Evolutionary conservation across 202 grass and related monocot genomes (phyloP).

Genomic region (Miscanthus sacchariflorus): DNA sequence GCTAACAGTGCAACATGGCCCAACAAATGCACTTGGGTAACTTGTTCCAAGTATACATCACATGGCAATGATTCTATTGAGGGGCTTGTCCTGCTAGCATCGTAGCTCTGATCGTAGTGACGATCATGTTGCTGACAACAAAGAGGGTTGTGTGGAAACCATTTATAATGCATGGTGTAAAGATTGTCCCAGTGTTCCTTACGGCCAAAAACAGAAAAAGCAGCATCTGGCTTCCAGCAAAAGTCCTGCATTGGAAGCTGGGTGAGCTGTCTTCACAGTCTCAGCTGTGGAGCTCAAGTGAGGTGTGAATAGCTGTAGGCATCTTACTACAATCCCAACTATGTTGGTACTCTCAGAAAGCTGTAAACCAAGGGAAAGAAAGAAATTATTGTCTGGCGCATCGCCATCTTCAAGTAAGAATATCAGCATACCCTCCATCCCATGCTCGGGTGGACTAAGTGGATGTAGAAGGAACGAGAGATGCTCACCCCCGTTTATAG

Average conservation of each 20-base stretch:
- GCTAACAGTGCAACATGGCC: too few species aligned
- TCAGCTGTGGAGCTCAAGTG: neutral
- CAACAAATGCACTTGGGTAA: neutral
- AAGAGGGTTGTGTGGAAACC: too few species aligned
- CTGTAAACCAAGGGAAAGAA: neutral
- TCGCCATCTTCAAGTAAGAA: too few species aligned
- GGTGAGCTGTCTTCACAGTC: neutral
- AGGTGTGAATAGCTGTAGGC: neutral
- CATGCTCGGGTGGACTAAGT: too few species aligned
- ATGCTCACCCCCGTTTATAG: too few species aligned
- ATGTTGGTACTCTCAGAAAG: neutral
- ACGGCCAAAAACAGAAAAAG: neutral
- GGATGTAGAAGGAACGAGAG: too few species aligned
- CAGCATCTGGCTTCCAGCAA: neutral
- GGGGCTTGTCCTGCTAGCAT: neutral
- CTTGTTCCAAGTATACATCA: neutral
- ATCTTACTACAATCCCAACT: neutral
- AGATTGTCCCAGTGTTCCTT: neutral
- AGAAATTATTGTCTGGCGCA: too few species aligned
- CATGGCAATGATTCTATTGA: neutral
- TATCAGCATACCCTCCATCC: too few species aligned
- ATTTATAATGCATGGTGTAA: too few species aligned
- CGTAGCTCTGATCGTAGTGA: too few species aligned
- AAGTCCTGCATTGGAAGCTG: neutral
- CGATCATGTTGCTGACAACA: too few species aligned